Evolutionary conservation across 768 basidiomycete species (phyloP), one percentile per base, ranked within the genome.

Genomic region (Lentinula edodes): DNA sequence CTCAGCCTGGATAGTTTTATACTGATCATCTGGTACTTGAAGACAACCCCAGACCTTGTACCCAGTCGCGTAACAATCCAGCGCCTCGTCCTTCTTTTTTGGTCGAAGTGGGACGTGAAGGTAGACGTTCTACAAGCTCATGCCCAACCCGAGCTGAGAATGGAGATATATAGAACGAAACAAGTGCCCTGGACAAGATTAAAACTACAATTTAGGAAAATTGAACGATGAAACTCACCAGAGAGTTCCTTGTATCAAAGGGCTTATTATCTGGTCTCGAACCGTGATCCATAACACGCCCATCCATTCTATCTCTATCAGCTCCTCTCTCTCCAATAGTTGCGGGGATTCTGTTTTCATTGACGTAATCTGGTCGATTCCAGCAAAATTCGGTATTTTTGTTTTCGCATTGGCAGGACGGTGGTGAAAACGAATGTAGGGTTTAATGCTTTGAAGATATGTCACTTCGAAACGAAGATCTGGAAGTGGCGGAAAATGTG

Each of bases 391-490:
- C 6, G 32, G 6, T 35, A 34, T 15, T 13, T 36, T 18, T 54
- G 34, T 9, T 35, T 54, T 42, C 7, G 10, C 12, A 6, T 54
- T 42, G 13, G 10, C 12, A 6, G 3, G 28, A 23, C 23, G 20
- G n/a, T 69, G 64, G 42, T 71, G 73, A 52, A 87, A 67, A 55
- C 81, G 76, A 53, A 86, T 73, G 66, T 78, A 84, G 7, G 78
- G 76, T 28, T 74, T 77, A 63, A 90, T 78, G 64, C 85, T 88
- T 64, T 78, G 80, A 61, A 90, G 63, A 70, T 89, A 92, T 55
- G 83, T 85, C 61, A 83, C 80, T 68, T 91, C 90, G 74, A 90
- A 90, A 32, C 90, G 88, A 41, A 91, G 74, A 69, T 92, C 90
- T 32, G 89, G 89, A 57, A 91, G 85, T 46, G 74, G 68, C 28